Conservation (phyloP, 2,329 filamentous ascomycete genomes). For the Sporothrix euskadiensis region DNA sequence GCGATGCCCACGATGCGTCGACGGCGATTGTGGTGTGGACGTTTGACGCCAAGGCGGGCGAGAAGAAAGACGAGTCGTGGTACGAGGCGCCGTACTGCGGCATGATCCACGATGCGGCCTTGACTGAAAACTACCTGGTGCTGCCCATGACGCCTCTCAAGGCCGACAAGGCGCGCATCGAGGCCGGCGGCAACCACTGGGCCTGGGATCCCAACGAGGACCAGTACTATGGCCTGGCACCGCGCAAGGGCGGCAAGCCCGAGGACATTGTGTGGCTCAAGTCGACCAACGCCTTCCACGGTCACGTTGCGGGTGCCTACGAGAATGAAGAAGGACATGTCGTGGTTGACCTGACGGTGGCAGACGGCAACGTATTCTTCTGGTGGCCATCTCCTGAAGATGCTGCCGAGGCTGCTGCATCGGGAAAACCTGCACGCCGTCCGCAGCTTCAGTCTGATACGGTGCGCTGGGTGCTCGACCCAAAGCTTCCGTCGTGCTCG, state of each 20-base stretch:
- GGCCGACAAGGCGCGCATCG: conserved; percentile 46
- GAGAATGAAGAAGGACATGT: conserved; percentile 50
- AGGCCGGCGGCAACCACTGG: conserved; percentile 51
- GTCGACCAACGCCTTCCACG: conserved; percentile 52
- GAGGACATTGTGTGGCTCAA: conserved; percentile 56
- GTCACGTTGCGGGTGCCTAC: conserved; percentile 51
- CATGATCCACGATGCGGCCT: conserved; percentile 55
- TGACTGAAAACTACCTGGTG: conserved; percentile 51
- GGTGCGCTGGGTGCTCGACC: conserved; percentile 46
- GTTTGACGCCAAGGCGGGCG: conserved; percentile 44
- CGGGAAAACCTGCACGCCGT: conserved; percentile 31
- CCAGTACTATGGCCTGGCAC: conserved; percentile 57
- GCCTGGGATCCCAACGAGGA: conserved; percentile 56
- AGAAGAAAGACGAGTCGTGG: conserved; percentile 50
- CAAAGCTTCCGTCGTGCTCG: conserved; percentile 41
- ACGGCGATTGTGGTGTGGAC: conserved; percentile 51
- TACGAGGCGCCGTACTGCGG: conserved; percentile 53
- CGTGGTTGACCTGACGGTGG: conserved; percentile 47
- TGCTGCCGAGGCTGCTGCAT: conserved; percentile 30
- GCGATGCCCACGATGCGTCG: conserved; percentile 46
- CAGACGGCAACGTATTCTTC: conserved; percentile 50
- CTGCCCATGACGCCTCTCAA: conserved; percentile 52
- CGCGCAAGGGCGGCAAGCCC: conserved; percentile 50
- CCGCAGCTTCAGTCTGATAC: conserved; percentile 45
- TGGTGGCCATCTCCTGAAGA: conserved; percentile 44